These are phyloP conservation scores for Haplosporangium sp. DNA, from an alignment of 371 early-diverging fungal genomes.

Conservation along the genomic window DNA sequence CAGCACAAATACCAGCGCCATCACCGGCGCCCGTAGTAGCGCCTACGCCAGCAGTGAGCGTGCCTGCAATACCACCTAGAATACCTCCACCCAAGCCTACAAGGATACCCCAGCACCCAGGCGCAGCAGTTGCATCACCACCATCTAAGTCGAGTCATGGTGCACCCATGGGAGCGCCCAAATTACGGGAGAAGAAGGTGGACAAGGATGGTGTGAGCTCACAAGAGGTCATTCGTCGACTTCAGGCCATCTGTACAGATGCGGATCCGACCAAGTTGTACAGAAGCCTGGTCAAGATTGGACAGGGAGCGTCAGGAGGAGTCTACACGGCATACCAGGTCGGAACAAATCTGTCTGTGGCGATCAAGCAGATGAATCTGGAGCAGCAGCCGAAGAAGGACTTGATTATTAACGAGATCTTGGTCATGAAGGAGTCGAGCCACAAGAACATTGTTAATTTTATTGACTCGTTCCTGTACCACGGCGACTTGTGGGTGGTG, in stretches of 20 bases:
- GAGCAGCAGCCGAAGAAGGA: conserved; percentile 97
- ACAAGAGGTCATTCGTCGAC: conserved; percentile 85
- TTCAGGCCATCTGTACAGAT: conserved; percentile 89
- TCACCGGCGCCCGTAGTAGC: conserved; percentile 21
- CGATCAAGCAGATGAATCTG: conserved; percentile 96
- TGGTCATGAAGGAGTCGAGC: conserved; percentile 91
- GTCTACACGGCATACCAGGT: conserved; percentile 89
- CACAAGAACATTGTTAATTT: conserved; percentile 97
- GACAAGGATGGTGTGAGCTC: conserved; percentile 57
- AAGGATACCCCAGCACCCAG: conserved; percentile 36
- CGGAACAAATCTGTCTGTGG: conserved; percentile 76
- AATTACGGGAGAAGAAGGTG: conserved; percentile 61
- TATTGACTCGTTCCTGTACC: conserved; percentile 91
- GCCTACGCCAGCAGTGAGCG: conserved; percentile 16
- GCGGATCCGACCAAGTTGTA: conserved; percentile 87
- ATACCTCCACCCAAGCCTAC: conserved; percentile 44
- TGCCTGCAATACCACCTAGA: conserved; percentile 28
- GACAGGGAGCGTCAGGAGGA: conserved; percentile 97
- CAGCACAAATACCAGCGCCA: conserved; percentile 28
- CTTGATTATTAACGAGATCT: conserved; percentile 95
- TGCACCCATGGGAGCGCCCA: conserved; percentile 27
- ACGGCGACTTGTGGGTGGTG: conserved; percentile 92
- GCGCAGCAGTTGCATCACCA: conserved; percentile 12
- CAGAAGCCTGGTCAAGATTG: conserved; percentile 89
- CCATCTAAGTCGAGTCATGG: conserved; percentile 21